These are phyloP conservation scores for Microbotryomycetes sp. DNA, from an alignment of 1,284 basidiomycete species.

Conservation along the genomic window DNA sequence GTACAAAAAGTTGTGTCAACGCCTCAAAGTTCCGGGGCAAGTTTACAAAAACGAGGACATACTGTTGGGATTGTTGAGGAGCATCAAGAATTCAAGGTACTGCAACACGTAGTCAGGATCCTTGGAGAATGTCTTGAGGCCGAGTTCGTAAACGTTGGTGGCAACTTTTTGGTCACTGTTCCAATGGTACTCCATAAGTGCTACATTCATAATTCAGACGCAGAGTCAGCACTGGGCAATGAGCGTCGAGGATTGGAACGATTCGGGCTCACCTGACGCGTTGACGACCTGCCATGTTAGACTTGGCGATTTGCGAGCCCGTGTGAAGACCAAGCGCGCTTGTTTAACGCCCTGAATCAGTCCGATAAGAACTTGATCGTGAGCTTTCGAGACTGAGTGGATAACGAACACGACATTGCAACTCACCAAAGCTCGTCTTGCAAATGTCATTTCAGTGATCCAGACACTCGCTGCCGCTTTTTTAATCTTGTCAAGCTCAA, in stretches of 20 bases:
- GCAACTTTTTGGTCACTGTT: slow-evolving; percentile 80
- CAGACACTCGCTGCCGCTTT: slow-evolving; percentile 51
- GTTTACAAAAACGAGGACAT: slow-evolving; percentile 43
- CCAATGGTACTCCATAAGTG: slow-evolving; percentile 92
- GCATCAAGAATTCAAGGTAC: slow-evolving; percentile 88
- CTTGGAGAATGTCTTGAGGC: slow-evolving; percentile 74
- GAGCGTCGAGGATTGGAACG: neutral
- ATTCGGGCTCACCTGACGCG: slow-evolving; percentile 61
- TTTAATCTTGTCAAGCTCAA: slow-evolving; percentile 48
- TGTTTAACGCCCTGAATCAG: slow-evolving; percentile 57
- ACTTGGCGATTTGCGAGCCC: slow-evolving; percentile 77
- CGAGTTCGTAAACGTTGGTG: slow-evolving; percentile 87
- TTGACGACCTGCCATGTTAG: slow-evolving; percentile 91
- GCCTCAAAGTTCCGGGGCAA: neutral
- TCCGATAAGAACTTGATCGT: neutral
- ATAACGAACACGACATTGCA: neutral
- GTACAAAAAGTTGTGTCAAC: slow-evolving; percentile 7
- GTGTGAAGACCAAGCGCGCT: slow-evolving; percentile 70
- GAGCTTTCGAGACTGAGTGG: neutral
- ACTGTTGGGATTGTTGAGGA: slow-evolving; percentile 94
- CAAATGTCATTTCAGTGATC: slow-evolving; percentile 89
- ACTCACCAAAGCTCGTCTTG: slow-evolving; percentile 64
- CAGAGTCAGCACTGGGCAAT: neutral
- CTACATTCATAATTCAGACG: slow-evolving; percentile 45
- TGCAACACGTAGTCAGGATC: slow-evolving; percentile 80